Base-by-base conservation (phyloP, 2,329 filamentous ascomycete genomes). In the Botrytis byssoidea region DNA sequence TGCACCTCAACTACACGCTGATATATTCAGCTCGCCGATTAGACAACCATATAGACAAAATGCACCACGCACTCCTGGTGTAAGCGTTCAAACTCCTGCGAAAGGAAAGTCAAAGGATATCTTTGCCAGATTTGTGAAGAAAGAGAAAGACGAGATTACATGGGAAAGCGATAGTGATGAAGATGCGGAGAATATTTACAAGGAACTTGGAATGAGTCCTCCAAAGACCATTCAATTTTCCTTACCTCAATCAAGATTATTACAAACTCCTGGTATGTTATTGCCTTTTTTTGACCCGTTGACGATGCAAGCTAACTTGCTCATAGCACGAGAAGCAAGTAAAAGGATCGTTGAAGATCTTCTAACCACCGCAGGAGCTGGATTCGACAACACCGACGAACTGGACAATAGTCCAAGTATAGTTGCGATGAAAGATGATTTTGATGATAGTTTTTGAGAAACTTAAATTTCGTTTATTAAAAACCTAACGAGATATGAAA, bases 171-270 rank as follows among this genome's bases (percentile, higher is more conserved):
- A 92, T 66, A 84, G 84, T 55, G 86, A 86, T 42, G 88, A 90
- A 16, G 88, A 91, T 67, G 83, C 86, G 61, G 86, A 86, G 37
- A 88, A 86, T 60, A 80, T 89, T 9, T 91, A 92, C 74, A 88
- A 88, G 10, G 82, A 83, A 35, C 82, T 88, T 66, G 93, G 91
- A 9, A 91, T 94, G 83, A 97, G 93, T 79, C 96, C 96, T 42
- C 96, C 96, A 0, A 98, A 98, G 85, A 96, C 93, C 18, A 95
- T 97, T 74, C 92, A 95, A 79, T 97, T 97, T 82, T 91, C 92
- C 63, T 83, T 97, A 66, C 92, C 92, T 69, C 91, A 92, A 71
- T 92, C 90, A 59, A 91, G 92, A 80, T 83, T 97, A 35, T 82
- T 95, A 81, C 93, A 95, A 81, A 97, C 93, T 67, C 93, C 93